Evolutionary conservation across 352 stramenopile genomes (phyloP).

Genomic region (Phytophthora multivora): DNA sequence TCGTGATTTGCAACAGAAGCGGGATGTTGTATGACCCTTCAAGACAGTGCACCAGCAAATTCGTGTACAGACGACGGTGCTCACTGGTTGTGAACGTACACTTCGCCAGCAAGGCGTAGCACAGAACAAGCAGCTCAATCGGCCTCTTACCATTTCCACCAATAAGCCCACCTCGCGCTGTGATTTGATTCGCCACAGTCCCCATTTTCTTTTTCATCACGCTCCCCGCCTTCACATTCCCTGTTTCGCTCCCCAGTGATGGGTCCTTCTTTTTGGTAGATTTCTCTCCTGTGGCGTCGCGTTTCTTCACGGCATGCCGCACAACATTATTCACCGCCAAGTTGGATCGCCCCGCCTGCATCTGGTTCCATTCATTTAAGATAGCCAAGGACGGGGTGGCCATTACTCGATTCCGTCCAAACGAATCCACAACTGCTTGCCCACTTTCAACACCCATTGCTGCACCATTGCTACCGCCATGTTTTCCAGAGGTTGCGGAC

Average conservation of each 20-base stretch:
- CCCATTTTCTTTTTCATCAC: slow-evolving; percentile 53
- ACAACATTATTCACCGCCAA: slow-evolving; percentile 85
- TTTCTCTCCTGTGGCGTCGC: slow-evolving; percentile 58
- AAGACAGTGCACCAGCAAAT: slow-evolving; percentile 84
- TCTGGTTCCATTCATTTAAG: slow-evolving; percentile 81
- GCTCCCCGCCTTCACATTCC: slow-evolving; percentile 23
- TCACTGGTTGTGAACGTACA: slow-evolving; percentile 77
- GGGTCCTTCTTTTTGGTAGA: slow-evolving; percentile 54
- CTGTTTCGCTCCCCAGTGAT: slow-evolving; percentile 30
- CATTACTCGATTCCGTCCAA: slow-evolving; percentile 84
- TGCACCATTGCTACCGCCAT: slow-evolving; percentile 31
- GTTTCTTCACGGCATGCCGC: slow-evolving; percentile 68
- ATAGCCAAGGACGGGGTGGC: slow-evolving; percentile 87
- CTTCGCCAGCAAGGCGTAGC: slow-evolving; percentile 80
- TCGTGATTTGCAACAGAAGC: slow-evolving; percentile 81
- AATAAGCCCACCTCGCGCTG: slow-evolving; percentile 26
- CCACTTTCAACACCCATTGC: slow-evolving; percentile 42
- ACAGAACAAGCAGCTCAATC: slow-evolving; percentile 83
- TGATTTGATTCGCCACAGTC: slow-evolving; percentile 16
- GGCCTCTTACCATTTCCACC: slow-evolving; percentile 55
- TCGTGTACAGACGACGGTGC: slow-evolving; percentile 80
- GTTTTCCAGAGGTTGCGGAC: slow-evolving; percentile 31
- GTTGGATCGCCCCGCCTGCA: slow-evolving; percentile 71
- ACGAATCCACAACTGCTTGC: slow-evolving; percentile 65
- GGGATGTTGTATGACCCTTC: slow-evolving; percentile 87